Evolutionary conservation across 352 stramenopile genomes (phyloP).

Genomic region (Lagenidium giganteum): DNA sequence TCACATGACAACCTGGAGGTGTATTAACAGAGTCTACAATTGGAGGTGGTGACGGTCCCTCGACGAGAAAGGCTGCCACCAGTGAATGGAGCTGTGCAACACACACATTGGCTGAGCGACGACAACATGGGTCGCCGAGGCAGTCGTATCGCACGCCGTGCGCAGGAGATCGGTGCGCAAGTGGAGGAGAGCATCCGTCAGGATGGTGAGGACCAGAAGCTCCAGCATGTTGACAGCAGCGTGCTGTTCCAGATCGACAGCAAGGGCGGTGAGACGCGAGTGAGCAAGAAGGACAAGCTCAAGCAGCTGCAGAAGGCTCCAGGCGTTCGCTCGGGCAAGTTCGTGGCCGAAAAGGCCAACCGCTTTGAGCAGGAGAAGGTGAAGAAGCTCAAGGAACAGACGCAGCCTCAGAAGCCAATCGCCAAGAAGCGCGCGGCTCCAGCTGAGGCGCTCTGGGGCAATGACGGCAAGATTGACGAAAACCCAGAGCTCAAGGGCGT

Average conservation of each 20-base stretch:
- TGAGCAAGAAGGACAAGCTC: constrained; percentile 72
- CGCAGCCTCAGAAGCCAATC: constrained; percentile 2
- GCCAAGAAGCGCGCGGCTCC: constrained; percentile 9
- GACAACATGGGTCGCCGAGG: too few species aligned
- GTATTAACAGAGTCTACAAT: too few species aligned
- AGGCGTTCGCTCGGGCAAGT: constrained; percentile 69
- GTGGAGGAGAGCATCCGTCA: constrained; percentile 79
- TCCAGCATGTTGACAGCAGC: constrained; percentile 60
- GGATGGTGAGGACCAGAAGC: constrained; percentile 72
- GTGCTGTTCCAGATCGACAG: constrained; percentile 82
- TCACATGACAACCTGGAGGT: too few species aligned
- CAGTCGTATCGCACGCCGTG: too few species aligned
- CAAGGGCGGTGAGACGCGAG: constrained; percentile 32
- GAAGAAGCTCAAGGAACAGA: constrained; percentile 47
- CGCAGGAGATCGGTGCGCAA: constrained; percentile 57
- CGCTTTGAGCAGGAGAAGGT: constrained; percentile 45
- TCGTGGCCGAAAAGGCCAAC: constrained; percentile 52
- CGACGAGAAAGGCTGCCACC: too few species aligned
- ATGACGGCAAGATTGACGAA: constrained; percentile 30
- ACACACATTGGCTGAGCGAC: too few species aligned
- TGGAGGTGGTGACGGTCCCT: too few species aligned
- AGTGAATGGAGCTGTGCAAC: too few species aligned
- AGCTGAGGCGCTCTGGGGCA: constrained; percentile 30
- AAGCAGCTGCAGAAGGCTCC: constrained; percentile 63
- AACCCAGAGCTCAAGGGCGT: constrained; percentile 28